These are phyloP conservation scores for Vitis hybrid DNA, from an alignment of 177 flowering plant genomes.

Conservation along the genomic window DNA sequence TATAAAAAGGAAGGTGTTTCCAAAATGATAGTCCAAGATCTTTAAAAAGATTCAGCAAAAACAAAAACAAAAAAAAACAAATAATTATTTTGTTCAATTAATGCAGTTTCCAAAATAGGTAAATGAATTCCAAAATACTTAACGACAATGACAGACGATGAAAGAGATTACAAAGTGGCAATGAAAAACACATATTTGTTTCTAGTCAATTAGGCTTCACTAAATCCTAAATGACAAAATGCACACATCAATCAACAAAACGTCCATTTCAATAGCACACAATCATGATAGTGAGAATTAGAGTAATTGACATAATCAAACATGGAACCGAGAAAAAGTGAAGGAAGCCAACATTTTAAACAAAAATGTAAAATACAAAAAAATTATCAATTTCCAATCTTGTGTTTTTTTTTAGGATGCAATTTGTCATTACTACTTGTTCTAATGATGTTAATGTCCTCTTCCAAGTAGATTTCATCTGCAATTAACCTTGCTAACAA, in stretches of 20 bases:
- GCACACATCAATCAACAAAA: conserved; percentile 43
- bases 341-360: too few species aligned
- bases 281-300: neutral
- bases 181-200: conserved; percentile 51
- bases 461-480: too few species aligned
- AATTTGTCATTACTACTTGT: too few species aligned
- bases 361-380: too few species aligned
- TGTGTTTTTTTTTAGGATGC: too few species aligned
- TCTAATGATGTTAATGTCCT: too few species aligned
- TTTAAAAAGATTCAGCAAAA: neutral
- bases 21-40: neutral
- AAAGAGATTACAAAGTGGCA: conserved; percentile 54
- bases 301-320: neutral
- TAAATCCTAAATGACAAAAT: conserved; percentile 55
- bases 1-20: too few species aligned
- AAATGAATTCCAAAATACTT: conserved; percentile 1
- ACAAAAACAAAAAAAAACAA: neutral
- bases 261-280: conserved; percentile 17
- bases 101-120: neutral
- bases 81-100: neutral
- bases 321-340: neutral
- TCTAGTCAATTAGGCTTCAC: conserved; percentile 55
- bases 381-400: too few species aligned
- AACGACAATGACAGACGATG: conserved; percentile 28
- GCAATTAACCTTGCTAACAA: too few species aligned